Conservation (phyloP, 2,329 filamentous ascomycete genomes). For the Cadophora sp. region DNA sequence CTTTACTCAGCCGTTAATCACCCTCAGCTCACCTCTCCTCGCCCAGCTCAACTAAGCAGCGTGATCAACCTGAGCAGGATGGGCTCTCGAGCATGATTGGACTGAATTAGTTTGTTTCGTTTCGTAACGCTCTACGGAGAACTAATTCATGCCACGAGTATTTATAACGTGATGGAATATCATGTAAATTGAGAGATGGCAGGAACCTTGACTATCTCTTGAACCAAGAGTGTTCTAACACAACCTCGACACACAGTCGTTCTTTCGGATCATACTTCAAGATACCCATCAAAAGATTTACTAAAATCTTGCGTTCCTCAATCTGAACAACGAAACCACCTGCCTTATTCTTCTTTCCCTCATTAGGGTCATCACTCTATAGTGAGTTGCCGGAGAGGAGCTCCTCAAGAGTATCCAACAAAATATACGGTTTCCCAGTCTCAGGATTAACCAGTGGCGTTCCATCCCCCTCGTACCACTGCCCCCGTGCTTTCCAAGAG, state of each 20-base stretch:
- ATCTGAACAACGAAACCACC: constrained; percentile 14
- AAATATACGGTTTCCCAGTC: constrained; percentile 14
- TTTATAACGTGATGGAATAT: too few relatives aligned
- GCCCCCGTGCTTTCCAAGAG: constrained; percentile 17
- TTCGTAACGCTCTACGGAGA: too few relatives aligned
- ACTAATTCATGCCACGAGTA: too few relatives aligned
- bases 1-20: too few relatives aligned
- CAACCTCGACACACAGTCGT: not conserved
- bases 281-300: not conserved
- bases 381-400: not conserved
- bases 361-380: not conserved
- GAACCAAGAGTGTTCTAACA: constrained; percentile 3
- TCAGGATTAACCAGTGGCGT: constrained; percentile 20
- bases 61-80: too few relatives aligned
- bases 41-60: too few relatives aligned
- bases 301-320: constrained; percentile 22
- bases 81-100: too few relatives aligned
- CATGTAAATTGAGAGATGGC: not conserved
- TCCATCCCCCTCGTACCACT: constrained; percentile 25
- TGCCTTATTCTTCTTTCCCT: not conserved
- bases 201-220: constrained; percentile 2
- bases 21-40: too few relatives aligned
- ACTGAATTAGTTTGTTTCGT: too few relatives aligned
- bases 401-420: constrained; percentile 5
- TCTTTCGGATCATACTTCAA: constrained; percentile 5